Evolutionary conservation across 2,329 filamentous ascomycete species (phyloP).

Genomic region (Penicillium janthinellum): DNA sequence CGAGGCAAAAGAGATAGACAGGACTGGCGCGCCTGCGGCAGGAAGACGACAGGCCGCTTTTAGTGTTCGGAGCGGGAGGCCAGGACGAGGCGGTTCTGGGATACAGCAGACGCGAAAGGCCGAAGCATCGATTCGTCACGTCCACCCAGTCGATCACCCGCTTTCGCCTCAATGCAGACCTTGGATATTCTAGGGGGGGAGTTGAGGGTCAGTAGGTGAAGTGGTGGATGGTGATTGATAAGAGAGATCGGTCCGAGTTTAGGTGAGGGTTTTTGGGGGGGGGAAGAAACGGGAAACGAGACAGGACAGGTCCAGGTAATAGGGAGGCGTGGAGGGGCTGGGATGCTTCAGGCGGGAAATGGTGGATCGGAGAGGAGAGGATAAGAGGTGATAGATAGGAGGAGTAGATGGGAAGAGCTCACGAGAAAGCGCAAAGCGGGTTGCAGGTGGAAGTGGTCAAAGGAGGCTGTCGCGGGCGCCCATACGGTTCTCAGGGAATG

Average conservation of each 20-base stretch:
- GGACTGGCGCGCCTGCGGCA: constrained; percentile 33
- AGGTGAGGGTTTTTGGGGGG: constrained; percentile 17
- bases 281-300: constrained; percentile 18
- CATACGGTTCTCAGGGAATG: constrained; percentile 22
- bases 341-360: constrained; percentile 14
- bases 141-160: constrained; percentile 28
- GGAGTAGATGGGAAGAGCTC: not conserved
- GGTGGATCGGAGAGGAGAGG: not conserved
- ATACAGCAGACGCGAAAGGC: constrained; percentile 33
- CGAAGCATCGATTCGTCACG: constrained; percentile 38
- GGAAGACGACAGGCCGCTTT: constrained; percentile 35
- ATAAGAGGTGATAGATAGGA: not conserved
- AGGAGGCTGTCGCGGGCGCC: constrained; percentile 23
- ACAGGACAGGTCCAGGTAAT: constrained; percentile 20
- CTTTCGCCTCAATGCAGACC: constrained; percentile 29
- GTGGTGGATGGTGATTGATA: constrained; percentile 14
- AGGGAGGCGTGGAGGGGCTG: constrained; percentile 41
- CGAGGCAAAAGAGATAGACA: constrained; percentile 8
- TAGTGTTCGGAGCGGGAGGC: constrained; percentile 39
- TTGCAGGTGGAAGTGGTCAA: constrained; percentile 8
- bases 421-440: constrained; percentile 10
- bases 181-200: constrained; percentile 13
- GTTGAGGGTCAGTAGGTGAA: constrained; percentile 12
- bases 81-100: constrained; percentile 39
- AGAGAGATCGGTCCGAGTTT: constrained; percentile 7